Evolutionary conservation across 352 stramenopile species (phyloP).

Genomic region (Globisporangium rhizosaccharum): DNA sequence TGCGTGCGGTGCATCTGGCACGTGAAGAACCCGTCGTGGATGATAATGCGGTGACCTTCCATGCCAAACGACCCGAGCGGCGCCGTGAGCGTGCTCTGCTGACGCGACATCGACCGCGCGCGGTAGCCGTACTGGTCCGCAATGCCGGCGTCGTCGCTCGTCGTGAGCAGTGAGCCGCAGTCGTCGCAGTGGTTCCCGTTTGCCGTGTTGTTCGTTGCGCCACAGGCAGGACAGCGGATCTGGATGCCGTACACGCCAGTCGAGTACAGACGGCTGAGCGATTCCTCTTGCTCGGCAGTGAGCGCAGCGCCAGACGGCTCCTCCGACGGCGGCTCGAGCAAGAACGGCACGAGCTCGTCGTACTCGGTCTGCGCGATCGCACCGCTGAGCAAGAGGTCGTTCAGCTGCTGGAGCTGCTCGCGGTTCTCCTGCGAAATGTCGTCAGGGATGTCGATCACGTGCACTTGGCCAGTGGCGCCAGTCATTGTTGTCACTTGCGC

Average conservation of each 20-base stretch:
- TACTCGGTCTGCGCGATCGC: constrained; percentile 83
- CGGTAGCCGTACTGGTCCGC: constrained; percentile 53
- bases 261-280: constrained; percentile 69
- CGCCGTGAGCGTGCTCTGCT: constrained; percentile 55
- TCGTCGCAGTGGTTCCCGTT: constrained; percentile 86
- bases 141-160: constrained; percentile 51
- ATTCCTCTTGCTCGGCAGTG: constrained; percentile 79
- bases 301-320: constrained; percentile 56
- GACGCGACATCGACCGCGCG: constrained; percentile 49
- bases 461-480: constrained; percentile 61
- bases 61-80: constrained; percentile 75
- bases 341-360: constrained; percentile 84
- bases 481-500: constrained; percentile 76
- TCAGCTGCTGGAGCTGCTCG: constrained; percentile 82
- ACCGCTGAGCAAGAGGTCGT: constrained; percentile 76
- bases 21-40: constrained; percentile 84
- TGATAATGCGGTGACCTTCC: constrained; percentile 70
- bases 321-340: constrained; percentile 65
- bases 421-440: constrained; percentile 82
- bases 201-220: constrained; percentile 83
- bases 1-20: constrained; percentile 84
- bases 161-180: constrained; percentile 80
- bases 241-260: constrained; percentile 79
- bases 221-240: constrained; percentile 82
- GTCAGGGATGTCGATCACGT: constrained; percentile 80